These are phyloP conservation scores for Actinomucor elegans DNA, from an alignment of 371 early-diverging fungal genomes.

Conservation along the genomic window DNA sequence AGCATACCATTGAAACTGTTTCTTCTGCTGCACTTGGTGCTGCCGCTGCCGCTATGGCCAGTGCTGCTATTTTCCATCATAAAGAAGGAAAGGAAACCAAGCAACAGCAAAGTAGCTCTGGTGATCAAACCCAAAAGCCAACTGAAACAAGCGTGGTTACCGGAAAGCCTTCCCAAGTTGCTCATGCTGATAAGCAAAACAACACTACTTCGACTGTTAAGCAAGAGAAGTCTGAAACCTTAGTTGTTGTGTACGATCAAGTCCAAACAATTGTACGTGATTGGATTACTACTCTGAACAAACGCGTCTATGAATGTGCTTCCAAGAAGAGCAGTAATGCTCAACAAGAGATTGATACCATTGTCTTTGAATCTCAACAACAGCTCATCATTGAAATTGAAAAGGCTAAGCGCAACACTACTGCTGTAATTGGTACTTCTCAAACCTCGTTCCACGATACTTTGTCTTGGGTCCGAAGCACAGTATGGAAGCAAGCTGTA, in stretches of 20 bases:
- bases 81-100: slow-evolving; percentile 14
- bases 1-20: neutral
- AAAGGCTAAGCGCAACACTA: slow-evolving; percentile 25
- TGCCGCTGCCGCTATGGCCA: slow-evolving; percentile 23
- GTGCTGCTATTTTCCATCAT: slow-evolving; percentile 19
- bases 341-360: slow-evolving; percentile 25
- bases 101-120: neutral
- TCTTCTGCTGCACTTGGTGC: slow-evolving; percentile 19
- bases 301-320: slow-evolving; percentile 24
- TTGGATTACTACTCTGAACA: slow-evolving; percentile 23
- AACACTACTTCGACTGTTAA: neutral
- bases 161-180: slow-evolving; percentile 2
- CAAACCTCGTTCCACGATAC: slow-evolving; percentile 31
- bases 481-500: slow-evolving; percentile 22
- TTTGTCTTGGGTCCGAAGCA: slow-evolving; percentile 21
- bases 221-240: slow-evolving; percentile 18
- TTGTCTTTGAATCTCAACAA: slow-evolving; percentile 25
- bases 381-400: slow-evolving; percentile 26
- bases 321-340: slow-evolving; percentile 16
- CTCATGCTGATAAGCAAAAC: slow-evolving; percentile 8
- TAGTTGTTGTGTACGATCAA: slow-evolving; percentile 17
- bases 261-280: slow-evolving; percentile 14
- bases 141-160: slow-evolving; percentile 14
- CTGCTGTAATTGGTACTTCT: slow-evolving; percentile 23
- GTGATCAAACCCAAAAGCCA: slow-evolving; percentile 5